These are phyloP conservation scores for Emergomyces africanus DNA, from an alignment of 2,329 filamentous ascomycete genomes.

Conservation along the genomic window DNA sequence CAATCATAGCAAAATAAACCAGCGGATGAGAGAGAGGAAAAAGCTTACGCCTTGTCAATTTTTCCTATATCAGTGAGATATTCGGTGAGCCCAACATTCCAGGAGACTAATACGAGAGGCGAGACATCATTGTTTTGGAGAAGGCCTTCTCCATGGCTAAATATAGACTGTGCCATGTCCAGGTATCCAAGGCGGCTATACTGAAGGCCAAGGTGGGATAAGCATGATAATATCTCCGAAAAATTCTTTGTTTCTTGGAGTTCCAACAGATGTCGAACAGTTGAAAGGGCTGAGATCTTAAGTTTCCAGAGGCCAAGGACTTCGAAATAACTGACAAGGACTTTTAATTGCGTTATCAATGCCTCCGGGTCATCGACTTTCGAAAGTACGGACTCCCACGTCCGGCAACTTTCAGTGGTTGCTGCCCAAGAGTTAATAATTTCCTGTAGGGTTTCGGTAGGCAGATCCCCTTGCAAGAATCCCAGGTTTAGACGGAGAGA, in stretches of 20 bases:
- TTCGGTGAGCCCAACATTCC: slow-evolving; percentile 61
- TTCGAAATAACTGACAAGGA: slow-evolving; percentile 44
- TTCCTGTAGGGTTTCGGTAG: slow-evolving; percentile 15
- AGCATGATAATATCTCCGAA: slow-evolving; percentile 30
- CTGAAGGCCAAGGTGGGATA: slow-evolving; percentile 39
- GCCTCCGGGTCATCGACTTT: slow-evolving; percentile 39
- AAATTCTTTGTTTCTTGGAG: slow-evolving; percentile 25
- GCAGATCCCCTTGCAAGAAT: slow-evolving; percentile 22
- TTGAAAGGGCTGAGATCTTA: slow-evolving; percentile 36
- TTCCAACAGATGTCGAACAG: slow-evolving; percentile 37
- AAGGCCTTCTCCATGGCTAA: slow-evolving; percentile 47
- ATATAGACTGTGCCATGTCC: slow-evolving; percentile 42
- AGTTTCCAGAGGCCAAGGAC: slow-evolving; percentile 43
- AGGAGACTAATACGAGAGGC: slow-evolving; percentile 38
- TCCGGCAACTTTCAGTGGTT: slow-evolving; percentile 33
- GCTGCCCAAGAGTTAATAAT: slow-evolving; percentile 24
- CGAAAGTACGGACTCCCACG: slow-evolving; percentile 29
- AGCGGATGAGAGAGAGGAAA: slow-evolving; percentile 19
- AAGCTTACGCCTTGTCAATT: slow-evolving; percentile 43
- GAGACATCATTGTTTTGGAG: slow-evolving; percentile 29
- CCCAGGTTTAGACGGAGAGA: slow-evolving; percentile 24
- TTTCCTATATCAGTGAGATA: slow-evolving; percentile 58
- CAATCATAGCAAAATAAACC: slow-evolving; percentile 22
- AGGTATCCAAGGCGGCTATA: slow-evolving; percentile 49
- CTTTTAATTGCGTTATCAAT: slow-evolving; percentile 40